Conservation (phyloP, 495 filamentous ascomycete species). For the Xylaria longipes region DNA sequence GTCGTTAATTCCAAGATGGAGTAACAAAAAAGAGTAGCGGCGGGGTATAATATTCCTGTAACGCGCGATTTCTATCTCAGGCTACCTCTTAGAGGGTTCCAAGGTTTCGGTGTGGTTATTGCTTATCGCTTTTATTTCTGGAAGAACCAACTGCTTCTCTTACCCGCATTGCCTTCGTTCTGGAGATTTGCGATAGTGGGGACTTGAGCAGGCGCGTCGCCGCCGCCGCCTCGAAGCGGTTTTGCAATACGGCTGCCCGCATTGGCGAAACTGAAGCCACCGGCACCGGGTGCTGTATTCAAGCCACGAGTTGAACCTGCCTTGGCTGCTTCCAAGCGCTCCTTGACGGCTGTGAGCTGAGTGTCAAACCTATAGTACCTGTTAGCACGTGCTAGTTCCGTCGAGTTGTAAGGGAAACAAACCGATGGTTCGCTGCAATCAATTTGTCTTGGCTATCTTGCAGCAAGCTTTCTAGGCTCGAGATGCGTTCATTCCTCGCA, state of each 20-base stretch:
- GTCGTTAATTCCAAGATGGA: neutral
- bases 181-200: conserved; percentile 61
- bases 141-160: conserved; percentile 66
- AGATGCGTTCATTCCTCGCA: conserved; percentile 94
- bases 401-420: conserved; percentile 45
- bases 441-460: conserved; percentile 98
- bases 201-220: conserved; percentile 53
- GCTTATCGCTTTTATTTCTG: conserved; percentile 46
- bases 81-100: neutral
- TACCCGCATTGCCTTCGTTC: conserved; percentile 54
- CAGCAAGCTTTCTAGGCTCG: conserved; percentile 86
- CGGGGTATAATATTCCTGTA: conserved; percentile 5
- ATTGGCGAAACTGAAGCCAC: conserved; percentile 76
- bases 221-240: conserved; percentile 89
- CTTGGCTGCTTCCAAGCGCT: conserved; percentile 95
- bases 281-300: conserved; percentile 62
- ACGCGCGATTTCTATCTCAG: neutral
- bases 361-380: conserved; percentile 78
- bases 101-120: conserved; percentile 1
- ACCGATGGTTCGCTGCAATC: conserved; percentile 94
- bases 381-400: conserved; percentile 25
- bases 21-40: conserved; percentile 6
- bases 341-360: conserved; percentile 95
- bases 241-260: conserved; percentile 89
- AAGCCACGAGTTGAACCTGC: conserved; percentile 83